Base-by-base conservation (phyloP, 495 filamentous ascomycete genomes). In the Hypoxylon cercidicola region DNA sequence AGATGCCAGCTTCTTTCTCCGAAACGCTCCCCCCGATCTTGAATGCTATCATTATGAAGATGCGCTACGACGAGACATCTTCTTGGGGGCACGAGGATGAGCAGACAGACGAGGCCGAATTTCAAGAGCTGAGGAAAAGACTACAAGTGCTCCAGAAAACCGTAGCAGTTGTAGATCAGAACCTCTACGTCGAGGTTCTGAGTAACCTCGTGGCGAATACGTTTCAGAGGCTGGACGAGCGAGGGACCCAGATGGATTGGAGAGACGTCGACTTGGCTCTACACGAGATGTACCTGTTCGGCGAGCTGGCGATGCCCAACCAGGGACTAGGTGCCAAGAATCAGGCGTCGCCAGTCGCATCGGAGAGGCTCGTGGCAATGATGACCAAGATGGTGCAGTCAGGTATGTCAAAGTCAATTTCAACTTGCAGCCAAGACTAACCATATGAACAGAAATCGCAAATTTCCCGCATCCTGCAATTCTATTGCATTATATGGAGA, bases 21-120 rank as follows among this genome's bases (percentile, higher is more conserved):
- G 78, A 85, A 8, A 94, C 96, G 81, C 82, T 99, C 8, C 87
- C 89, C 12, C 89, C 91, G 0, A 91, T 99, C 54, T 80, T 99
- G 40, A 90, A 92, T 70, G 93, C 93, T 11, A 93, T 97, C 55
- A 88, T 98, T 54, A 78, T 85, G 18, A 99, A 98, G 82, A 97
- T 97, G 91, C 88, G 93, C 66, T 97, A 95, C 71, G 96, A 98
- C 68, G 93, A 97, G 70, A 96, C 95, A 10, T 88, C 91, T 0
- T 89, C 85, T 21, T 99, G 95, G 96, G 94, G 93, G 19, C 88
- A 92, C 43, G 95, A 97, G 70, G 93, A 96, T 60, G 92, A 95
- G 55, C 89, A 93, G 74, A 96, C 93, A 1, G 95, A 99, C 72
- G 96, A 98, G 73, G 96, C 95, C n/a, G 95, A 99, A 72, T 98